phyloP scores from a whole-genome alignment of 805 yeast species.

The Hanseniaspora meyeri region DNA sequence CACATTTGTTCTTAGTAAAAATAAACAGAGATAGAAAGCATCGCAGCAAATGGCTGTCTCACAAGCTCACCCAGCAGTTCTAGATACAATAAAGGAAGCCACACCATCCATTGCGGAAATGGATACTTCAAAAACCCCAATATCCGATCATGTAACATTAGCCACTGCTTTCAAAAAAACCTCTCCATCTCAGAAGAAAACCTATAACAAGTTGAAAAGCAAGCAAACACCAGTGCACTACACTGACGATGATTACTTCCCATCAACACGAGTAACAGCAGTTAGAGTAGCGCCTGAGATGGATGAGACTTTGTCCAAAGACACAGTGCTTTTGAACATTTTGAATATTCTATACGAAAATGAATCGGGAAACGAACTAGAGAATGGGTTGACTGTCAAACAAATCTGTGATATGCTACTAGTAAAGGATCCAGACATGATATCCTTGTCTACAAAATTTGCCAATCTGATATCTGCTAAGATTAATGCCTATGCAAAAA shows the following conservation, averaged over 20 bases:
- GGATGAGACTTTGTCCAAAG: conserved; percentile 43
- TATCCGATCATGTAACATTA: conserved; percentile 14
- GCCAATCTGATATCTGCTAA: conserved; percentile 74
- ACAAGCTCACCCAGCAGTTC: neutral
- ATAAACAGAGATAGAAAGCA: neutral
- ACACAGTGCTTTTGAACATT: conserved; percentile 63
- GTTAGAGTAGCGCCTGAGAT: conserved; percentile 60
- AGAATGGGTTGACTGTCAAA: conserved; percentile 81
- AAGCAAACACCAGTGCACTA: conserved; percentile 28
- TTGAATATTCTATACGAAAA: conserved; percentile 57
- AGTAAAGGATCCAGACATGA: conserved; percentile 74
- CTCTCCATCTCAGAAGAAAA: conserved; percentile 15
- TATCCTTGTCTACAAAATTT: conserved; percentile 64
- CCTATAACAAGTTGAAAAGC: conserved; percentile 18
- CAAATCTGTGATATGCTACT: conserved; percentile 68
- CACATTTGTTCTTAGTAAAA: neutral
- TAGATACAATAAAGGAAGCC: neutral
- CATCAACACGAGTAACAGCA: conserved; percentile 70
- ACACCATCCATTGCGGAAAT: conserved; percentile 13
- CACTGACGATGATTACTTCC: conserved; percentile 42
- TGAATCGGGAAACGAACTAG: conserved; percentile 34
- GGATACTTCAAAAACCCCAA: conserved; percentile 14
- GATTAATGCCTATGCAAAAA: conserved; percentile 70
- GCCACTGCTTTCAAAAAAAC: conserved; percentile 16
- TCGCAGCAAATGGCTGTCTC: neutral